These are phyloP conservation scores for Chondrus crispus DNA, from an alignment of 23 red algal genomes.

Conservation along the genomic window DNA sequence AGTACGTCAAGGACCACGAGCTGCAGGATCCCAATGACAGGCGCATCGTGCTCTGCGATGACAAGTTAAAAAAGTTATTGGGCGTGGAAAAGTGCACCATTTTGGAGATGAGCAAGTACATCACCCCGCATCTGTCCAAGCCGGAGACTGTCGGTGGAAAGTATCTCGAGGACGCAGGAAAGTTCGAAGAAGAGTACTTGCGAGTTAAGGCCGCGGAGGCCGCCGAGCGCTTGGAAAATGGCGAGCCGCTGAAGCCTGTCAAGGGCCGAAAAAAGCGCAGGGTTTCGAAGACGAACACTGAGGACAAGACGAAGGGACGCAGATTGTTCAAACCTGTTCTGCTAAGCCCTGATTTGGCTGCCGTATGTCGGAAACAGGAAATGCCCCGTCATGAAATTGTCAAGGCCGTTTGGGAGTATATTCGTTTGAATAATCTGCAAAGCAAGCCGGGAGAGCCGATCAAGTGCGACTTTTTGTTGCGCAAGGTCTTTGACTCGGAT, in stretches of 20 bases:
- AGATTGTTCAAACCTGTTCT: slow-evolving; percentile 2
- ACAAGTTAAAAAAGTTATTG: slow-evolving; percentile 30
- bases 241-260: neutral
- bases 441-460: neutral
- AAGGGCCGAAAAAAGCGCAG: neutral
- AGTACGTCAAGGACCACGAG: slow-evolving; percentile 56
- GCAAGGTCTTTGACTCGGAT: slow-evolving; percentile 47
- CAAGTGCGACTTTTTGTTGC: slow-evolving; percentile 36
- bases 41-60: slow-evolving; percentile 53
- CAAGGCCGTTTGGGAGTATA: slow-evolving; percentile 79
- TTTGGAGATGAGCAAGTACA: slow-evolving; percentile 43
- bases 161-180: slow-evolving; percentile 18
- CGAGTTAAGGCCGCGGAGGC: too few species aligned
- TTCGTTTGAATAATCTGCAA: slow-evolving; percentile 63
- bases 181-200: neutral
- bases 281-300: neutral
- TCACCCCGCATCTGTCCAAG: slow-evolving; percentile 44
- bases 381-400: slow-evolving; percentile 57
- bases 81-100: slow-evolving; percentile 48
- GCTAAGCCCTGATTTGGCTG: slow-evolving; percentile 40
- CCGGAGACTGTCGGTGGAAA: slow-evolving; percentile 34
- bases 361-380: slow-evolving; percentile 52
- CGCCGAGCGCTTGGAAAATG: neutral
- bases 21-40: slow-evolving; percentile 52
- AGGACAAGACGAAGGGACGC: slow-evolving; percentile 25